Evolutionary conservation across 495 filamentous ascomycete species (phyloP).

Genomic region (Chaetomium fimeti): DNA sequence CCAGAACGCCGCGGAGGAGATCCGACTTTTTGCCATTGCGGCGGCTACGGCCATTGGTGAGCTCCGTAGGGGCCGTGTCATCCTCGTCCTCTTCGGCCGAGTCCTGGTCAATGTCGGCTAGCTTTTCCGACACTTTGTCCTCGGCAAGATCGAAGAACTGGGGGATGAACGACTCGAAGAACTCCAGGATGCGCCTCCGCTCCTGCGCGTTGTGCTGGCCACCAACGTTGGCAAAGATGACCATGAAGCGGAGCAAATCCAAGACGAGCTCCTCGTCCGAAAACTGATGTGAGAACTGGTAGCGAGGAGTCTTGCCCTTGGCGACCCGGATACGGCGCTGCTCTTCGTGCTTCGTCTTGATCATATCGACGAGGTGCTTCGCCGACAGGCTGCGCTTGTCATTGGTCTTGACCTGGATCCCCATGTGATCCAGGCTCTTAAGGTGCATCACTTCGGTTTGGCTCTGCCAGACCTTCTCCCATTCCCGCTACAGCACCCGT

Average conservation of each 20-base stretch:
- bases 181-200: slow-evolving; percentile 70
- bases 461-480: slow-evolving; percentile 97
- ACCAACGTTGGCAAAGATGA: slow-evolving; percentile 69
- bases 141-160: slow-evolving; percentile 83
- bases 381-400: slow-evolving; percentile 89
- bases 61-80: slow-evolving; percentile 54
- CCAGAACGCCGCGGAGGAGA: slow-evolving; percentile 82
- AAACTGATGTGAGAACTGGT: slow-evolving; percentile 73
- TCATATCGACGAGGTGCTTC: slow-evolving; percentile 80
- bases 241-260: slow-evolving; percentile 76
- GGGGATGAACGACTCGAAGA: slow-evolving; percentile 85
- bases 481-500: slow-evolving; percentile 67
- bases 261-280: slow-evolving; percentile 74
- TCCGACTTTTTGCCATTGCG: slow-evolving; percentile 73
- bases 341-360: slow-evolving; percentile 85
- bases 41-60: slow-evolving; percentile 61
- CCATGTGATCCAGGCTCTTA: slow-evolving; percentile 93
- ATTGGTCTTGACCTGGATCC: slow-evolving; percentile 72
- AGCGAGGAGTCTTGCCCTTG: slow-evolving; percentile 57
- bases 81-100: slow-evolving; percentile 68
- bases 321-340: slow-evolving; percentile 64
- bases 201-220: slow-evolving; percentile 67
- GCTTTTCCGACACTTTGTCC: slow-evolving; percentile 69
- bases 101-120: slow-evolving; percentile 66
- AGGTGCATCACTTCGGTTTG: slow-evolving; percentile 91